Conservation (phyloP, 345 rosid species). For the Kernera saxatilis region DNA sequence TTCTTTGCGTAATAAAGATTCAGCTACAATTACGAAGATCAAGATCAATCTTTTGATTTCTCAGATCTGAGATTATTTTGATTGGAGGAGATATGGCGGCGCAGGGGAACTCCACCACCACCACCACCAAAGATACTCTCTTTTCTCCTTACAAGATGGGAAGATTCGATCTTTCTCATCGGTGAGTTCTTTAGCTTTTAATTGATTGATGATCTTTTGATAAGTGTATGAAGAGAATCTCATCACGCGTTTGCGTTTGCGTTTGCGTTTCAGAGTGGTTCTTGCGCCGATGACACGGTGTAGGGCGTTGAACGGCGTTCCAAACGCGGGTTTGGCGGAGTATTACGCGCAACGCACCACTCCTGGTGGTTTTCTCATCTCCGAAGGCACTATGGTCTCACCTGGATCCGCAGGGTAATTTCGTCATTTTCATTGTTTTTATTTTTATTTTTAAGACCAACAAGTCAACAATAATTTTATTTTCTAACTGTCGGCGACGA, state of each 20-base stretch:
- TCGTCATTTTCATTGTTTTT: constrained; percentile 22
- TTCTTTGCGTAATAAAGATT: background rate
- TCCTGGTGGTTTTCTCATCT: constrained; percentile 71
- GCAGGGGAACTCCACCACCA: background rate
- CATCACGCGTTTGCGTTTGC: background rate
- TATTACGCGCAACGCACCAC: constrained; percentile 84
- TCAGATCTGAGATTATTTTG: constrained; percentile 6
- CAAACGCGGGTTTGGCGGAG: constrained; percentile 57
- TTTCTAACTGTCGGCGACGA: background rate
- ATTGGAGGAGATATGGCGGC: constrained; percentile 2
- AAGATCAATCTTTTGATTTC: too few relatives aligned
- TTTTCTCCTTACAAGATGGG: constrained; percentile 76
- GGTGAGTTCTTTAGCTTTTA: constrained; percentile 32
- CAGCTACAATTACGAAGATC: too few relatives aligned
- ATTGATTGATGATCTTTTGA: background rate
- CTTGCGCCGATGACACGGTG: constrained; percentile 90
- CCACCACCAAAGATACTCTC: constrained; percentile 21
- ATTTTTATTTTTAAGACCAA: background rate
- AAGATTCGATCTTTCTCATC: constrained; percentile 71
- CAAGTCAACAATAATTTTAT: too few relatives aligned
- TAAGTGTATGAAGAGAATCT: background rate
- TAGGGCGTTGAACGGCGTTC: constrained; percentile 72
- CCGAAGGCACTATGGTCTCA: constrained; percentile 73
- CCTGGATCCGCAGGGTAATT: constrained; percentile 62
- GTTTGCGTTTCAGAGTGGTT: constrained; percentile 54